phyloP scores from a whole-genome alignment of 140 eudicot species.

The Cichorium intybus region DNA sequence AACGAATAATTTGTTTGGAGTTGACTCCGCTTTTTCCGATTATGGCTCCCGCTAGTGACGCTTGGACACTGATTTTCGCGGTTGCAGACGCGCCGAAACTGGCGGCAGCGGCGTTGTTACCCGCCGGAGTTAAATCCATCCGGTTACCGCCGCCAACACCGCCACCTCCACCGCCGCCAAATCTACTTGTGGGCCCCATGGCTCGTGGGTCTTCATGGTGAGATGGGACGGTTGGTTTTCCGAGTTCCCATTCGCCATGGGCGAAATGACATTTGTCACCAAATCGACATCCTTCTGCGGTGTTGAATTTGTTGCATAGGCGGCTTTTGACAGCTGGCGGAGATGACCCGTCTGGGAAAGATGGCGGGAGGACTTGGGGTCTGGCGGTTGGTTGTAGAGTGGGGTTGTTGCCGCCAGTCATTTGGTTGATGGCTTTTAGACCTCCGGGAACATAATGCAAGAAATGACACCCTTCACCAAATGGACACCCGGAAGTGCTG shows the following conservation, averaged over 20 bases:
- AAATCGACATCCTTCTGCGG: conserved; percentile 87
- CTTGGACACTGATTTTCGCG: conserved; percentile 75
- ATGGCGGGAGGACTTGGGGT: conserved; percentile 40
- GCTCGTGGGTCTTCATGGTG: conserved; percentile 63
- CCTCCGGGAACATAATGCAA: conserved; percentile 90
- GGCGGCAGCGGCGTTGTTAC: conserved; percentile 40
- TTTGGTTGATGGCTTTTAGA: conserved; percentile 60
- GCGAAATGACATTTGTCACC: conserved; percentile 87
- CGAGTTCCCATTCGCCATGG: conserved; percentile 95
- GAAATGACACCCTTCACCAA: conserved; percentile 90
- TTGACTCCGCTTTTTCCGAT: conserved; percentile 89
- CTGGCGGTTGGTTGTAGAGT: conserved; percentile 54
- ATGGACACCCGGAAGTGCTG: conserved; percentile 88
- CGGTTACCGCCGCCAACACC: conserved; percentile 35
- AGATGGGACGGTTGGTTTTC: conserved; percentile 52
- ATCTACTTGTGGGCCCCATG: conserved; percentile 56
- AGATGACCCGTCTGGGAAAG: conserved; percentile 67
- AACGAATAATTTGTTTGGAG: conserved; percentile 84
- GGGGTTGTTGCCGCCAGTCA: conserved; percentile 51
- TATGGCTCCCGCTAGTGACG: conserved; percentile 75
- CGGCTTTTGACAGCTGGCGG: conserved; percentile 67
- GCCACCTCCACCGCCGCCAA: conserved; percentile 42
- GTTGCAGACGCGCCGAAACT: conserved; percentile 85
- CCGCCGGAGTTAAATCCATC: conserved; percentile 45
- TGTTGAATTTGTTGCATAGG: conserved; percentile 66